phyloP scores from a whole-genome alignment of 768 basidiomycete genomes.

The Gloeopeniophorella convolvens region DNA sequence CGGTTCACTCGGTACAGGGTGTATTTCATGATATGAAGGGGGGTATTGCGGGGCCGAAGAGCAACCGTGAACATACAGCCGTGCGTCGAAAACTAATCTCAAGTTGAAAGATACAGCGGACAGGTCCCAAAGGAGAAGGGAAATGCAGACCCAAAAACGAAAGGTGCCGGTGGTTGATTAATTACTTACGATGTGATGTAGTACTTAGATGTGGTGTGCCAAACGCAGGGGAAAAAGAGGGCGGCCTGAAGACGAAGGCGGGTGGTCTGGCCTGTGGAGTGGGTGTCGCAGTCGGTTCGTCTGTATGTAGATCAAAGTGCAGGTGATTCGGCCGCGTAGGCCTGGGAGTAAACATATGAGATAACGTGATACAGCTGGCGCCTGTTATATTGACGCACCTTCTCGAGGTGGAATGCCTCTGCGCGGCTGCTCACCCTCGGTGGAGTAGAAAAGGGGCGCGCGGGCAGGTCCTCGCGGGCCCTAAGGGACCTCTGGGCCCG shows the following conservation, averaged over 20 bases:
- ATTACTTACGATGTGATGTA: not conserved
- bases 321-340: not conserved
- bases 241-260: slow-evolving; percentile 1
- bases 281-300: not conserved
- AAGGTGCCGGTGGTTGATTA: too few relatives aligned
- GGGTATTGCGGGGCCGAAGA: too few relatives aligned
- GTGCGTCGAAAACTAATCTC: too few relatives aligned
- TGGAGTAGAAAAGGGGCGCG: slow-evolving; percentile 17
- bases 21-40: too few relatives aligned
- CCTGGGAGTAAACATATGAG: not conserved
- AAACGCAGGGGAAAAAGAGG: not conserved
- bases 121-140: too few relatives aligned
- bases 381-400: not conserved
- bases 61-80: too few relatives aligned
- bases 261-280: not conserved
- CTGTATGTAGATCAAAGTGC: not conserved
- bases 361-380: not conserved
- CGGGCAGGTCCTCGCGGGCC: slow-evolving; percentile 5
- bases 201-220: not conserved
- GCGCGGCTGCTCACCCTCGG: slow-evolving; percentile 11
- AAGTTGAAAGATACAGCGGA: too few relatives aligned
- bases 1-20: too few relatives aligned
- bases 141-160: too few relatives aligned
- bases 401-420: not conserved
- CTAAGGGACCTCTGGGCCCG: not conserved